These are phyloP conservation scores for Fusarium sp. DNA, from an alignment of 2,329 filamentous ascomycete species.

Conservation along the genomic window DNA sequence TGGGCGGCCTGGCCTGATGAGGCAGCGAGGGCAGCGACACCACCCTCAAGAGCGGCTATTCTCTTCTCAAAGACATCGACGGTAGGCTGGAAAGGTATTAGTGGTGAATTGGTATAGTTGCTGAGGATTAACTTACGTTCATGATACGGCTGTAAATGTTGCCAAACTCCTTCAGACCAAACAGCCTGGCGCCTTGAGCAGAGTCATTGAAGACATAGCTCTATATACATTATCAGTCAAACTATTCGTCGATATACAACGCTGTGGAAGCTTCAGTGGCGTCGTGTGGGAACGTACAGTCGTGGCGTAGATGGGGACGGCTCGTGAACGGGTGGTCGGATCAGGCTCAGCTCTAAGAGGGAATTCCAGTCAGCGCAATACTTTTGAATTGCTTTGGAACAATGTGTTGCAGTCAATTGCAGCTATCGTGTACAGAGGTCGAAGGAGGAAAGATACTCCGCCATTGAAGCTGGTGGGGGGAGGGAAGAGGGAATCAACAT, in stretches of 20 bases:
- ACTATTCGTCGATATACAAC: not conserved
- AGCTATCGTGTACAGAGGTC: slow-evolving; percentile 2
- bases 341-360: slow-evolving; percentile 81
- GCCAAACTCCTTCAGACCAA: slow-evolving; percentile 95
- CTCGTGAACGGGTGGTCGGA: slow-evolving; percentile 85
- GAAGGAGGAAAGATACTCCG: slow-evolving; percentile 24
- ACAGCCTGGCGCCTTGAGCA: slow-evolving; percentile 93
- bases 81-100: slow-evolving; percentile 75
- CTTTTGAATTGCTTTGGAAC: not conserved
- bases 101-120: not conserved
- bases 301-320: slow-evolving; percentile 95
- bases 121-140: slow-evolving; percentile 74
- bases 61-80: slow-evolving; percentile 97
- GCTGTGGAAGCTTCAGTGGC: not conserved
- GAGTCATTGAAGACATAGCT: slow-evolving; percentile 97
- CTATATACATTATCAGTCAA: slow-evolving; percentile 57
- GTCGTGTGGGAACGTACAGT: slow-evolving; percentile 63
- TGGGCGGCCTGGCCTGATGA: slow-evolving; percentile 92
- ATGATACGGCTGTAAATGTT: slow-evolving; percentile 98
- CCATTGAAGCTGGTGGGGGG: slow-evolving; percentile 20
- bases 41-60: slow-evolving; percentile 94
- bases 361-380: slow-evolving; percentile 22
- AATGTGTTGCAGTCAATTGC: not conserved
- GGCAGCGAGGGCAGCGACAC: slow-evolving; percentile 86
- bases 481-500: slow-evolving; percentile 51